Conservation (phyloP, 2,329 filamentous ascomycete genomes). For the Phialophora tarda region DNA sequence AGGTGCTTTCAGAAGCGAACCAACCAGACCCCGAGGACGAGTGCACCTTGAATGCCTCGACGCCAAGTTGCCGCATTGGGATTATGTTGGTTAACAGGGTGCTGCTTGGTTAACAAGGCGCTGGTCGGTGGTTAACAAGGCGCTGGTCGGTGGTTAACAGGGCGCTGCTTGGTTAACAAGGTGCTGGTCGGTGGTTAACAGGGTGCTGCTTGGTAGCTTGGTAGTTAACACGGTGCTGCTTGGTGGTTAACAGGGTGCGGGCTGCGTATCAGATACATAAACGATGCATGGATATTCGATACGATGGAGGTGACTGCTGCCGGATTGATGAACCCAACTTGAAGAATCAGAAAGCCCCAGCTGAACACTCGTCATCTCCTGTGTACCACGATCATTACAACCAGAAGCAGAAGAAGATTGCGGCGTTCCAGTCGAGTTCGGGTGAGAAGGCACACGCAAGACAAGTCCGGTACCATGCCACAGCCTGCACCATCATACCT, state of each 20-base stretch:
- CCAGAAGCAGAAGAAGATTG: neutral
- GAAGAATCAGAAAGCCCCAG: neutral
- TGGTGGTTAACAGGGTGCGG: neutral
- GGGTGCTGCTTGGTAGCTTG: neutral
- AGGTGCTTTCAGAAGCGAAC: neutral
- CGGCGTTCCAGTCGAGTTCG: neutral
- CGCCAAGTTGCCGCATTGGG: neutral
- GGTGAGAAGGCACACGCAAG: neutral
- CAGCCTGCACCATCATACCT: neutral
- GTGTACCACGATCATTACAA: neutral
- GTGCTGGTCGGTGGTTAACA: neutral
- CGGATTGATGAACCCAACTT: neutral
- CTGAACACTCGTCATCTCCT: neutral
- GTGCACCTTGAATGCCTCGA: neutral
- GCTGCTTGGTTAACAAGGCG: neutral
- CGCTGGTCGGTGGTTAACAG: neutral
- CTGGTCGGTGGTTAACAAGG: neutral
- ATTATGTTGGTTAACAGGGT: neutral
- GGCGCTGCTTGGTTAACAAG: neutral
- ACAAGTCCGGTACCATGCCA: neutral
- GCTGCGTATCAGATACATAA: neutral
- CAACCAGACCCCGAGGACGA: neutral
- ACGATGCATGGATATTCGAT: neutral
- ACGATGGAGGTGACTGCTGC: neutral
- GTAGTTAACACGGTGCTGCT: too few relatives aligned